A percentile compares a stretch with the other conserved stretches of the same genome.
These are phyloP conservation scores for Naganishia liquefaciens DNA, from an alignment of 1,284 basidiomycete species.

Conservation along the genomic window DNA sequence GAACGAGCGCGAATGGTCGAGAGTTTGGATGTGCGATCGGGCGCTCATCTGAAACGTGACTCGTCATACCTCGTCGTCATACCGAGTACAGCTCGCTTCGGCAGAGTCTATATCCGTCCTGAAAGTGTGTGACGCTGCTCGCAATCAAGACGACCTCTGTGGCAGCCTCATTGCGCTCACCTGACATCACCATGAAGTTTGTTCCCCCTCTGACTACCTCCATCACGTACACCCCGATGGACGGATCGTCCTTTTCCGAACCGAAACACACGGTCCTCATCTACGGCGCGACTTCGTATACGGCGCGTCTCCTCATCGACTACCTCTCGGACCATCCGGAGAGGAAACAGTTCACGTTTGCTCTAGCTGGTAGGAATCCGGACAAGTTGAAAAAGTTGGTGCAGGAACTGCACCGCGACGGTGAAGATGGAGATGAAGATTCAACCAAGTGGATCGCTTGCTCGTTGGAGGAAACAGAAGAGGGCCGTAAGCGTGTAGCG, in stretches of 20 bases:
- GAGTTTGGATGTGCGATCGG: too few species aligned
- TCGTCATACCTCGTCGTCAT: neutral
- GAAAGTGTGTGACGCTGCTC: too few species aligned
- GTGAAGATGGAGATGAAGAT: conserved; percentile 29
- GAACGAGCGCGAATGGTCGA: too few species aligned
- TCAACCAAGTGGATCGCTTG: conserved; percentile 38
- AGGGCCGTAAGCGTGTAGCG: conserved; percentile 37
- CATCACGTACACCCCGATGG: conserved; percentile 19
- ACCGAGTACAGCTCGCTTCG: too few species aligned
- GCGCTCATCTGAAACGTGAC: neutral
- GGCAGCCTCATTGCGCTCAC: too few species aligned
- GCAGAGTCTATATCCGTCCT: too few species aligned
- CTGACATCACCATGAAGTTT: conserved; percentile 36
- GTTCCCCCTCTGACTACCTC: conserved; percentile 32
- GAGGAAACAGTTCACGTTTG: conserved; percentile 40
- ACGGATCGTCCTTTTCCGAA: conserved; percentile 30
- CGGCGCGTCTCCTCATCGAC: conserved; percentile 42
- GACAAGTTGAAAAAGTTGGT: conserved; percentile 42
- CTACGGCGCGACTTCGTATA: conserved; percentile 52
- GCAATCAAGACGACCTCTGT: too few species aligned
- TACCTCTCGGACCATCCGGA: conserved; percentile 49
- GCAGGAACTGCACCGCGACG: conserved; percentile 33
- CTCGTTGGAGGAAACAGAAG: conserved; percentile 37
- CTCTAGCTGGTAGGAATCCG: conserved; percentile 47
- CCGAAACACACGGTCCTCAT: conserved; percentile 44